Evolutionary conservation across 176 grass and related monocot genomes (phyloP).

Genomic region (Zoysia japonica): DNA sequence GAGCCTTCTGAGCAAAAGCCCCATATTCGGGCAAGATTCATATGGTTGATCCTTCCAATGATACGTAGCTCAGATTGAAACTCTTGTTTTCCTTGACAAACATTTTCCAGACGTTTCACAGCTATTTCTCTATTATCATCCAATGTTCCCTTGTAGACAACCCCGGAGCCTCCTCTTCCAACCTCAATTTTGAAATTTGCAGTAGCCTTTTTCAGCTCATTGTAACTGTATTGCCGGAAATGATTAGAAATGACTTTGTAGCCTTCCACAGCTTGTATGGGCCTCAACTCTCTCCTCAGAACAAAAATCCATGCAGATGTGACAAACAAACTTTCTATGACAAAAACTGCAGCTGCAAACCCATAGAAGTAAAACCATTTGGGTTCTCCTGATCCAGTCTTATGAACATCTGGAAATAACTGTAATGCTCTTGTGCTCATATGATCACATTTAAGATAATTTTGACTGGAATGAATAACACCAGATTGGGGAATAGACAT

Average conservation of each 20-base stretch:
- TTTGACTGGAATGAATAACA: neutral
- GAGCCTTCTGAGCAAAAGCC: slow-evolving; percentile 43
- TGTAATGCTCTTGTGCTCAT: neutral
- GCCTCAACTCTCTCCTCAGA: slow-evolving; percentile 20
- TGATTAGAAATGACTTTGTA: slow-evolving; percentile 39
- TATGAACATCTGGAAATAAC: slow-evolving; percentile 2
- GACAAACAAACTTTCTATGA: slow-evolving; percentile 43
- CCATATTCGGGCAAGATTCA: slow-evolving; percentile 46
- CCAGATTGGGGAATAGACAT: slow-evolving; percentile 10
- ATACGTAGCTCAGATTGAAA: slow-evolving; percentile 21
- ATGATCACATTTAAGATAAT: slow-evolving; percentile 14
- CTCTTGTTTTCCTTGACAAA: slow-evolving; percentile 12
- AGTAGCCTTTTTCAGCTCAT: slow-evolving; percentile 10
- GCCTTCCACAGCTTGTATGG: slow-evolving; percentile 26
- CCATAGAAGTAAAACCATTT: slow-evolving; percentile 54
- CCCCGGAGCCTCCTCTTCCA: slow-evolving; percentile 29
- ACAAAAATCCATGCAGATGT: slow-evolving; percentile 38
- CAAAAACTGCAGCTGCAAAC: slow-evolving; percentile 42
- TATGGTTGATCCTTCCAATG: slow-evolving; percentile 28
- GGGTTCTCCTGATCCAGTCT: neutral
- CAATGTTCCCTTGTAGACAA: slow-evolving; percentile 22
- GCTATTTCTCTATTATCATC: neutral
- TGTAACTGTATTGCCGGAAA: slow-evolving; percentile 42
- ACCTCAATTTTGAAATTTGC: slow-evolving; percentile 31
- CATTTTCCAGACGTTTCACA: slow-evolving; percentile 16